Conservation (phyloP, 306 rosid genomes). For the Phaseolus lunatus region DNA sequence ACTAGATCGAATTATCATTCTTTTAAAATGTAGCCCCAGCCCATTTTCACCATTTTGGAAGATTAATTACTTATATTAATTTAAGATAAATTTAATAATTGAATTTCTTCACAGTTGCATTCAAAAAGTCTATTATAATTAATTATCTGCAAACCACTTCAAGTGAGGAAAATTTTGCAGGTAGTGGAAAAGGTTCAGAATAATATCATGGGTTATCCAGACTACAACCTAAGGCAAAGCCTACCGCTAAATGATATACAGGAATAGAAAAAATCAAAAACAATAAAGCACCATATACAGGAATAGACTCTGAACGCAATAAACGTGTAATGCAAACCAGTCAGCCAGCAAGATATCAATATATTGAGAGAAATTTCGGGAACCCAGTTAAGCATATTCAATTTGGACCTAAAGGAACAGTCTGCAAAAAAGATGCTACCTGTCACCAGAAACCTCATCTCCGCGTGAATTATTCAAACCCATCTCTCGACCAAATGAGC, state of each 20-base stretch:
- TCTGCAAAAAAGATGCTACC: constrained; percentile 46
- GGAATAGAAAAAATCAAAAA: background rate
- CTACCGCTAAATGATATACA: constrained; percentile 24
- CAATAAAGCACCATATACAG: background rate
- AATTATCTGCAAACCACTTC: constrained; percentile 26
- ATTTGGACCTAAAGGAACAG: background rate
- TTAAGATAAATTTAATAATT: background rate
- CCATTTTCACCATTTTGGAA: background rate
- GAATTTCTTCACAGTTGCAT: constrained; percentile 1
- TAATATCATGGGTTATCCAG: background rate
- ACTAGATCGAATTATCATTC: background rate
- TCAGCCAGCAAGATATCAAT: constrained; percentile 7
- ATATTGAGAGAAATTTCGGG: background rate
- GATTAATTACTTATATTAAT: background rate
- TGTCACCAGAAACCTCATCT: constrained; percentile 65
- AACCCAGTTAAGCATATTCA: background rate
- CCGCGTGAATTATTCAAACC: constrained; percentile 59
- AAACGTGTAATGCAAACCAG: constrained; percentile 15
- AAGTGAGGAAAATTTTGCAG: background rate
- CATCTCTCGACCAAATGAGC: constrained; percentile 57
- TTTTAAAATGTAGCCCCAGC: background rate
- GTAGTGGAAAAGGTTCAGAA: background rate
- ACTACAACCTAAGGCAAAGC: constrained; percentile 1
- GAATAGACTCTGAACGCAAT: constrained; percentile 3
- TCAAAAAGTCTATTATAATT: background rate